Evolutionary conservation across 129 eudicot species (phyloP).

Genomic region (Daucus carota): DNA sequence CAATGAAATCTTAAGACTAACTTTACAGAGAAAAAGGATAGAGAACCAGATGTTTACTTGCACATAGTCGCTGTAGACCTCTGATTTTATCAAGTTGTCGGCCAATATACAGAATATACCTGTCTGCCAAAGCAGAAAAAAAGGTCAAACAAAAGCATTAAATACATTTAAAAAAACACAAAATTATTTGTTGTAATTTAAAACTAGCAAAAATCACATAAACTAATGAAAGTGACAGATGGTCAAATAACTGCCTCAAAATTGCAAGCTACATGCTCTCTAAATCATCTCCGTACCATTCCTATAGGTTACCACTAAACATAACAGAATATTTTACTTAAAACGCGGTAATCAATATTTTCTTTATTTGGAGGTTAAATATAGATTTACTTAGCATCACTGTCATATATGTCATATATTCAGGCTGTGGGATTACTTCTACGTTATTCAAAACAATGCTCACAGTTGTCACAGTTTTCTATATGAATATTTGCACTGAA

Average conservation of each 20-base stretch:
- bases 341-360: neutral
- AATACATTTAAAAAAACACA: neutral
- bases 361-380: neutral
- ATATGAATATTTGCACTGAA: neutral
- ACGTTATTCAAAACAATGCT: neutral
- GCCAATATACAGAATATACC: constrained; percentile 73
- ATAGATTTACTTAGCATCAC: neutral
- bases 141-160: neutral
- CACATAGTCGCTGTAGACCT: constrained; percentile 68
- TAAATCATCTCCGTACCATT: neutral
- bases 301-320: neutral
- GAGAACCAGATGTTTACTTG: constrained; percentile 34
- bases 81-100: constrained; percentile 60
- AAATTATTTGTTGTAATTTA: neutral
- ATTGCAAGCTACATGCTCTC: neutral
- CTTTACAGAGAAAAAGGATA: neutral
- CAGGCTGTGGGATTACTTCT: neutral
- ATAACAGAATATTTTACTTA: neutral
- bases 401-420: too few relatives aligned
- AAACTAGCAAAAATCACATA: neutral
- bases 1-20: neutral
- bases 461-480: neutral
- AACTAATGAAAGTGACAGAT: neutral
- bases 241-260: neutral
- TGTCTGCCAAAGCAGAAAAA: constrained; percentile 42